Evolutionary conservation across 75 land plant species (phyloP), one percentile per base, ranked within the genome.

Genomic region (Cunninghamia lanceolata): DNA sequence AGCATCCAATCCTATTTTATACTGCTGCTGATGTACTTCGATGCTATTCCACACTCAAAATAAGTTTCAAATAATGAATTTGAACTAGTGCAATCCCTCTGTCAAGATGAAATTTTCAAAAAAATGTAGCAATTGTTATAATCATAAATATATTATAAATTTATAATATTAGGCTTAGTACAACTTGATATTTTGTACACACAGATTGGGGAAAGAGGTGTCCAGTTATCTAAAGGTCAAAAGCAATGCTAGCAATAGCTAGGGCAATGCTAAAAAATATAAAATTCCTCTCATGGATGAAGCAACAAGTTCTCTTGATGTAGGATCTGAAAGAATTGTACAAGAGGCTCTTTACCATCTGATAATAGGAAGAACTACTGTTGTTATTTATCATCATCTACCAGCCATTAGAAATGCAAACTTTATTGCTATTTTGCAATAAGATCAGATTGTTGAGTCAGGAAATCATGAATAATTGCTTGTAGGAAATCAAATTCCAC

Each of bases 291-390:
- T 98, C 40, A 93, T 97, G n/a, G 99, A 98, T 89, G 99, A 98
- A 91, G 99, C 99, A 30, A 98, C 99, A 5, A 98, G 99, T 86
- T 98, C 99, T 35, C 90, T 98, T 32, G 99, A 98, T 90, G 96
- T 96, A 50, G 92, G 93, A 70, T 98, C 99, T 11, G 99, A 98
- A 86, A 96, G 92, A 87, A 90, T 95, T 74, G 99, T 98, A 47
- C 99, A 98, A 80, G 99, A 95, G 86, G 99, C 99, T 14, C 88
- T 98, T 46, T 98, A 98, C 86, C 92, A 94, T 21, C 94, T 95
- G 82, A 98, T 98, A 99, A 93, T 96, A 35, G 99, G 99, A 16
- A 91, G 98, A 83, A 98, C 99, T 9, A 98, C 99, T 16, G 95
- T 98, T 13, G 96, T 98, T 42, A 94, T 98, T 45, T 98, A 98